Evolutionary conservation across 2,329 filamentous ascomycete species (phyloP).

Genomic region (Xylaria sp.): DNA sequence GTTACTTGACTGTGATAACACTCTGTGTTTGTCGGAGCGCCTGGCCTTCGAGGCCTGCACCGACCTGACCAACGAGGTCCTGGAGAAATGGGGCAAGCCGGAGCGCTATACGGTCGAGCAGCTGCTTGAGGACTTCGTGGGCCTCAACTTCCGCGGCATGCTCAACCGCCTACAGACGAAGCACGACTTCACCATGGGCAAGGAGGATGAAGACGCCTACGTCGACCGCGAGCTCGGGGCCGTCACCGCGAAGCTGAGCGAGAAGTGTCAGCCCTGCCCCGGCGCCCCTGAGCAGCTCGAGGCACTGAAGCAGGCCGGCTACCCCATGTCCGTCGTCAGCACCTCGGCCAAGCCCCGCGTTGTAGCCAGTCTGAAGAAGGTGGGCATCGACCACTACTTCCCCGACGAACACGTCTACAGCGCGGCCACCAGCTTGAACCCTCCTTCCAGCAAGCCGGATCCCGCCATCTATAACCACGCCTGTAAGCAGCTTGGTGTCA

Average conservation of each 20-base stretch:
- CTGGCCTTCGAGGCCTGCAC: constrained; percentile 77
- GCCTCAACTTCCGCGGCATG: constrained; percentile 80
- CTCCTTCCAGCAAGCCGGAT: constrained; percentile 75
- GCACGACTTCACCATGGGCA: constrained; percentile 64
- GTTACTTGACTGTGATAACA: constrained; percentile 71
- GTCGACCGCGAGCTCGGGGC: constrained; percentile 69
- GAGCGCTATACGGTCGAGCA: constrained; percentile 69
- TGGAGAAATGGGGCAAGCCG: constrained; percentile 61
- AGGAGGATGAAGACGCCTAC: constrained; percentile 65
- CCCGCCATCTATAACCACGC: constrained; percentile 74
- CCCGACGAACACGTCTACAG: constrained; percentile 68
- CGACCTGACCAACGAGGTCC: constrained; percentile 73
- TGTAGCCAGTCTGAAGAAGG: constrained; percentile 68
- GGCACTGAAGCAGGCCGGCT: constrained; percentile 59
- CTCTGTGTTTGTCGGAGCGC: constrained; percentile 74
- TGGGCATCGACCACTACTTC: constrained; percentile 71
- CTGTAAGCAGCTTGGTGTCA: constrained; percentile 66
- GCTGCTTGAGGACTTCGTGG: constrained; percentile 74
- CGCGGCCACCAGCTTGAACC: constrained; percentile 67
- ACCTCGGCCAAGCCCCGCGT: constrained; percentile 72
- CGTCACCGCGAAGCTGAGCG: constrained; percentile 69
- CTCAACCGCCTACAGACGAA: constrained; percentile 69
- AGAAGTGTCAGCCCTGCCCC: constrained; percentile 62
- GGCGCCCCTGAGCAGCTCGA: constrained; percentile 62
- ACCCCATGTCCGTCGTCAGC: constrained; percentile 70